Conservation (phyloP, 2,329 filamentous ascomycete genomes). For the Alternaria ethzedia region DNA sequence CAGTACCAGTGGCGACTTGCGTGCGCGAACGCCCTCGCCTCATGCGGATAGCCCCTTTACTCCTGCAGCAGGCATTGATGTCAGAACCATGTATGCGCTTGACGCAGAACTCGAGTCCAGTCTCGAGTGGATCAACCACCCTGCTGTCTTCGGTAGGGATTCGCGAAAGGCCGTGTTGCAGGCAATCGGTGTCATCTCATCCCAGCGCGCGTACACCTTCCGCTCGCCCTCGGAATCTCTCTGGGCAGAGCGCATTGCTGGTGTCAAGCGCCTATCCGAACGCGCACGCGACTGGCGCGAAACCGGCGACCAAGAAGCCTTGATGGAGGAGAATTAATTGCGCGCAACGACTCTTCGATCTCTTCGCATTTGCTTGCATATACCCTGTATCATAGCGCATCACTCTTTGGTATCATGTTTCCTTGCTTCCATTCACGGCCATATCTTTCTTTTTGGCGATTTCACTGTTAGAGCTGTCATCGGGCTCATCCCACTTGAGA, state of each 20-base stretch:
- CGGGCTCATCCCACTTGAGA: constrained; percentile 12
- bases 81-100: constrained; percentile 79
- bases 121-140: constrained; percentile 97
- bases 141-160: constrained; percentile 91
- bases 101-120: constrained; percentile 90
- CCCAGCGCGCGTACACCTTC: constrained; percentile 92
- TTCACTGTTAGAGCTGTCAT: constrained; percentile 9
- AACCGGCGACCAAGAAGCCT: constrained; percentile 72
- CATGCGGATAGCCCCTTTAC: constrained; percentile 58
- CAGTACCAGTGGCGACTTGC: constrained; percentile 42
- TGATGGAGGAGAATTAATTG: constrained; percentile 58
- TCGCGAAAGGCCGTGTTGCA: constrained; percentile 95
- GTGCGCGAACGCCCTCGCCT: constrained; percentile 47
- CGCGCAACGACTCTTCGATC: constrained; percentile 11
- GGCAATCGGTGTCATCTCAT: constrained; percentile 94
- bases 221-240: constrained; percentile 86
- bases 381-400: constrained; percentile 30
- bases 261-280: constrained; percentile 81
- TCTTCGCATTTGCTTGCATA: constrained; percentile 18
- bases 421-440: constrained; percentile 16
- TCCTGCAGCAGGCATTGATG: constrained; percentile 78
- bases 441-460: constrained; percentile 20
- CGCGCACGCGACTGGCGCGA: constrained; percentile 92
- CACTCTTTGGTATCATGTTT: constrained; percentile 18
- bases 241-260: constrained; percentile 83